Percentiles rank a stretch among this genome's conserved stretches.
Conservation (phyloP, 2,329 filamentous ascomycete species). For the Ustilaginoidea virens region DNA sequence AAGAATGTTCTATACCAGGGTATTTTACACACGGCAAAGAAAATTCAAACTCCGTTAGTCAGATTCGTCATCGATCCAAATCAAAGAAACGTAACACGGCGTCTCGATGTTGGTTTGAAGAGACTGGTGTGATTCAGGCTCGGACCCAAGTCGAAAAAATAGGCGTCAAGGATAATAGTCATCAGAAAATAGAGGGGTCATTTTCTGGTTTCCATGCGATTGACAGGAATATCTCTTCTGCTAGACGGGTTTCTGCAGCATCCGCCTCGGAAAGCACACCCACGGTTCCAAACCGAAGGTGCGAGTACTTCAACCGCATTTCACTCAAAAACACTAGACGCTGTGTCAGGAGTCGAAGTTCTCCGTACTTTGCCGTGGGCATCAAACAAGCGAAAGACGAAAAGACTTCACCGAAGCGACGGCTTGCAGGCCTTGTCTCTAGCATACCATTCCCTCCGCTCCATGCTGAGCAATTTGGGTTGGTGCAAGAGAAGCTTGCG, state of each 20-base stretch:
- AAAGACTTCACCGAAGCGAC: conserved; percentile 13
- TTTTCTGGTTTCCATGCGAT: too few species aligned
- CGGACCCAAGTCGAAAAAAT: neutral
- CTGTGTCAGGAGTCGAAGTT: conserved; percentile 5
- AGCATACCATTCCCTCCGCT: conserved; percentile 53
- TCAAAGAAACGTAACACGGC: too few species aligned
- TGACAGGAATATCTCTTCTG: too few species aligned
- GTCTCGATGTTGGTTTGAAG: conserved; percentile 2
- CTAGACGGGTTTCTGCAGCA: too few species aligned
- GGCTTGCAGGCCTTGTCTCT: conserved; percentile 31
- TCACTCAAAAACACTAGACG: neutral
- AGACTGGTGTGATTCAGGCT: neutral
- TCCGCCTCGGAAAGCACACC: neutral
- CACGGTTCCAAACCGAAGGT: neutral
- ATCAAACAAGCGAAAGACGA: conserved; percentile 2
- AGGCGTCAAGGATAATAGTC: neutral
- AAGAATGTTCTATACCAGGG: conserved; percentile 8
- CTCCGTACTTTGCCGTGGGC: conserved; percentile 17
- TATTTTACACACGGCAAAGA: neutral
- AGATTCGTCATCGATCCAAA: neutral
- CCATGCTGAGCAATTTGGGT: conserved; percentile 47
- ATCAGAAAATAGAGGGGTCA: too few species aligned
- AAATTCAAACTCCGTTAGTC: neutral
- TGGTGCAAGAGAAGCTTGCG: conserved; percentile 71
- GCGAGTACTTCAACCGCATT: neutral